Evolutionary conservation across 2,329 filamentous ascomycete genomes (phyloP).

Genomic region (Botrytis porri): DNA sequence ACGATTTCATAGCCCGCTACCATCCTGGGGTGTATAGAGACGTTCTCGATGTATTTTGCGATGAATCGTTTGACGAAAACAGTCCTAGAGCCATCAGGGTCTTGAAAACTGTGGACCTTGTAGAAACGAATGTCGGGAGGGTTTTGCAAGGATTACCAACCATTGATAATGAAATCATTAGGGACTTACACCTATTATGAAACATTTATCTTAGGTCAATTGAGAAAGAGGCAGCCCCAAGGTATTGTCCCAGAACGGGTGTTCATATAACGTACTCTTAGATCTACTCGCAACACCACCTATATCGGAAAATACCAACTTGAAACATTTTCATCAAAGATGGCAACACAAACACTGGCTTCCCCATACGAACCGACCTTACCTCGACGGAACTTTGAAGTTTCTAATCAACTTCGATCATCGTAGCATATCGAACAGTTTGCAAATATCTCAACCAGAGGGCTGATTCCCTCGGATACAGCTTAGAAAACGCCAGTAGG

Average conservation of each 20-base stretch:
- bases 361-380: not conserved
- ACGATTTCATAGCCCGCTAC: not conserved
- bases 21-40: not conserved
- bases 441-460: not conserved
- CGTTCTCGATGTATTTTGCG: not conserved
- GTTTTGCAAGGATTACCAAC: not conserved
- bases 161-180: not conserved
- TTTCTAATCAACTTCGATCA: not conserved
- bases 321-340: not conserved
- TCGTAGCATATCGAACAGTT: not conserved
- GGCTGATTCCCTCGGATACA: not conserved
- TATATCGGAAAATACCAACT: not conserved
- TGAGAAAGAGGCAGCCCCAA: not conserved
- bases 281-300: not conserved
- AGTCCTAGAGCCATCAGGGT: not conserved
- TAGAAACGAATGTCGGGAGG: not conserved
- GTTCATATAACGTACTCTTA: not conserved
- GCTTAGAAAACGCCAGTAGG: too few relatives aligned
- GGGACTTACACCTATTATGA: not conserved
- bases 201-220: not conserved
- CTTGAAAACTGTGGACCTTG: not conserved
- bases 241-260: not conserved
- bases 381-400: not conserved
- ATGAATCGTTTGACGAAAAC: not conserved
- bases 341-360: not conserved